Evolutionary conservation across 208 protist genomes (phyloP).

Genomic region (Endotrypanum monterogeii): DNA sequence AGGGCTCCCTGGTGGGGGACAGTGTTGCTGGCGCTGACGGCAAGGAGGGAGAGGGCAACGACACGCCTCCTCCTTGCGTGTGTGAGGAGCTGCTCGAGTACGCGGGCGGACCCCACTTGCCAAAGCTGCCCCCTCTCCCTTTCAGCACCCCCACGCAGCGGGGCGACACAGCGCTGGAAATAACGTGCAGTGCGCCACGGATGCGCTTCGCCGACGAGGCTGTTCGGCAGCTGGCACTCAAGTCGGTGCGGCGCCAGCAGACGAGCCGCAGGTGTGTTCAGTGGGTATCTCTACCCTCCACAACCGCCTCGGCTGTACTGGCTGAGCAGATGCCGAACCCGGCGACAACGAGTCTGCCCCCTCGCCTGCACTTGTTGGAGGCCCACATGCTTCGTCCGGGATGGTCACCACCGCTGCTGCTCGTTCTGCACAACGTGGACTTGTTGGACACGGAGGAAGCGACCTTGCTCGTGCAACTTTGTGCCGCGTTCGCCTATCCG

Average conservation of each 20-base stretch:
- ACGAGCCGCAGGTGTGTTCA: slow-evolving; percentile 36
- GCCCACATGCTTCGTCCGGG: slow-evolving; percentile 9
- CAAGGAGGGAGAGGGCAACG: background rate
- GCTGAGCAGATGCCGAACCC: background rate
- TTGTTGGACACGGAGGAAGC: slow-evolving; percentile 42
- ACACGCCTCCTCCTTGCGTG: background rate
- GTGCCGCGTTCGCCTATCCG: slow-evolving; percentile 41
- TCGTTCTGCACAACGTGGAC: slow-evolving; percentile 75
- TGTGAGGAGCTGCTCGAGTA: slow-evolving; percentile 16
- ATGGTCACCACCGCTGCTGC: slow-evolving; percentile 34
- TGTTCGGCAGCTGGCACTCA: slow-evolving; percentile 18
- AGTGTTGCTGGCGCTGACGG: background rate
- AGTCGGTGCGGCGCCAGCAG: slow-evolving; percentile 15
- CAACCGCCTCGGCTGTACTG: slow-evolving; percentile 13
- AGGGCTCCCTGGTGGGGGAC: background rate
- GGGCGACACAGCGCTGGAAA: background rate
- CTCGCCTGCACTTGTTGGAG: slow-evolving; percentile 5
- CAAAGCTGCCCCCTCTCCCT: slow-evolving; percentile 1
- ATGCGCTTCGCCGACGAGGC: slow-evolving; percentile 20
- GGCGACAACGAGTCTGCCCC: background rate
- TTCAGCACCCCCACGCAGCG: background rate
- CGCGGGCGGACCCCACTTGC: slow-evolving; percentile 9
- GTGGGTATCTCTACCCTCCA: slow-evolving; percentile 43
- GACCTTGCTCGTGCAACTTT: slow-evolving; percentile 46
- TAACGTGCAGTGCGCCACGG: slow-evolving; percentile 11